phyloP scores from a whole-genome alignment of 768 basidiomycete genomes.

The Leccinum broughii region DNA sequence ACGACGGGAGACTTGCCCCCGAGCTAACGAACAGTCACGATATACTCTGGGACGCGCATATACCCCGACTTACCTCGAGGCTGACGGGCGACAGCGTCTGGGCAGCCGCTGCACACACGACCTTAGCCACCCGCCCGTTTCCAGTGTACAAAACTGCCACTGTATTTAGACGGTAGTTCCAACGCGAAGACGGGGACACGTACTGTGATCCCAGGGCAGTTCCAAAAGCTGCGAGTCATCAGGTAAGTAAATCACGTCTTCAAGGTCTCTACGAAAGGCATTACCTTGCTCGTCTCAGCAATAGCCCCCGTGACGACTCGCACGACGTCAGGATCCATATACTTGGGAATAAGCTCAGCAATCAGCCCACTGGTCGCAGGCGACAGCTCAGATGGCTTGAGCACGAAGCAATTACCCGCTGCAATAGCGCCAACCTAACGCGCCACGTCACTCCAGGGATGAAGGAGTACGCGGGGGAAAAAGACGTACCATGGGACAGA shows the following conservation, averaged over 20 bases:
- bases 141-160: constrained; percentile 54
- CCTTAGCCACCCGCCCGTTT: constrained; percentile 56
- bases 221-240: constrained; percentile 56
- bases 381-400: constrained; percentile 78
- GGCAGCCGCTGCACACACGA: constrained; percentile 74
- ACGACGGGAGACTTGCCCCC: constrained; percentile 80
- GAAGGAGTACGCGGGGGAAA: background rate
- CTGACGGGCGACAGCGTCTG: constrained; percentile 72
- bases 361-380: constrained; percentile 57
- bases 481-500: constrained; percentile 56
- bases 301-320: constrained; percentile 69
- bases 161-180: background rate
- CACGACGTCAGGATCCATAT: constrained; percentile 68
- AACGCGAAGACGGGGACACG: background rate
- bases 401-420: constrained; percentile 67
- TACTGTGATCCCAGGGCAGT: constrained; percentile 66
- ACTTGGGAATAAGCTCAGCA: constrained; percentile 69
- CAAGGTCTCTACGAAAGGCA: background rate
- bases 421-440: constrained; percentile 68
- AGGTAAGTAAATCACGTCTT: background rate
- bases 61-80: constrained; percentile 45
- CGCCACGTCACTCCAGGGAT: constrained; percentile 1
- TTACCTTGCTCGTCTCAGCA: constrained; percentile 59
- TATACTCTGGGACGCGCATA: background rate
- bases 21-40: constrained; percentile 39